These are phyloP conservation scores for Eucalyptus cloeziana DNA, from an alignment of 345 rosid species.

Conservation along the genomic window DNA sequence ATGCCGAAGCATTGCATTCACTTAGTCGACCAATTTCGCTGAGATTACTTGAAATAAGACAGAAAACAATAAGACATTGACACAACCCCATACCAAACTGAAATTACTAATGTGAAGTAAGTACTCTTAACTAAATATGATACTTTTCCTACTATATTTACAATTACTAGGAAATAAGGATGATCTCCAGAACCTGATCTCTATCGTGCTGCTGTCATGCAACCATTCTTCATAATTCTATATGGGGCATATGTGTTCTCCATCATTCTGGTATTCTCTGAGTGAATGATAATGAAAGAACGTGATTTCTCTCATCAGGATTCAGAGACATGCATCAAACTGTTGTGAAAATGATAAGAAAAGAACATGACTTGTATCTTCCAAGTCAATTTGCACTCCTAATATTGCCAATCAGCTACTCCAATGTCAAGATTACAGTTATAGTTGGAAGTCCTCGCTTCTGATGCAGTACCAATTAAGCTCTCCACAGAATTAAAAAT, in stretches of 20 bases:
- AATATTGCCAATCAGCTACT: too few species aligned
- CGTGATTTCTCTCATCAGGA: background rate
- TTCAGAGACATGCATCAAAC: background rate
- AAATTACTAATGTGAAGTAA: background rate
- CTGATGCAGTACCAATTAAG: background rate
- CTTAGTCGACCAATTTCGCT: background rate
- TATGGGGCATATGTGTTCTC: background rate
- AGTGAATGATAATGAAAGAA: background rate
- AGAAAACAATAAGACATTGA: background rate
- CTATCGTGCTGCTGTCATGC: background rate
- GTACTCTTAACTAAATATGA: background rate
- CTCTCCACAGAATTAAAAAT: background rate
- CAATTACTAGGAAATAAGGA: background rate
- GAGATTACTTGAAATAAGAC: background rate
- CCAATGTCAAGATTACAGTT: background rate
- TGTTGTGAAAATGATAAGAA: too few species aligned
- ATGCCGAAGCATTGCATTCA: background rate
- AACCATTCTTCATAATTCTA: background rate
- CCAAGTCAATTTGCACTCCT: too few species aligned
- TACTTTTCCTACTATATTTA: background rate
- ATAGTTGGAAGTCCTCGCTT: background rate
- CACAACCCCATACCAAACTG: background rate
- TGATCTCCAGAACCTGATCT: background rate
- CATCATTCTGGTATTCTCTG: background rate
- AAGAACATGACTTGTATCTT: too few species aligned